Base-by-base conservation (phyloP, 768 basidiomycete species). In the Termitomyces sp. region DNA sequence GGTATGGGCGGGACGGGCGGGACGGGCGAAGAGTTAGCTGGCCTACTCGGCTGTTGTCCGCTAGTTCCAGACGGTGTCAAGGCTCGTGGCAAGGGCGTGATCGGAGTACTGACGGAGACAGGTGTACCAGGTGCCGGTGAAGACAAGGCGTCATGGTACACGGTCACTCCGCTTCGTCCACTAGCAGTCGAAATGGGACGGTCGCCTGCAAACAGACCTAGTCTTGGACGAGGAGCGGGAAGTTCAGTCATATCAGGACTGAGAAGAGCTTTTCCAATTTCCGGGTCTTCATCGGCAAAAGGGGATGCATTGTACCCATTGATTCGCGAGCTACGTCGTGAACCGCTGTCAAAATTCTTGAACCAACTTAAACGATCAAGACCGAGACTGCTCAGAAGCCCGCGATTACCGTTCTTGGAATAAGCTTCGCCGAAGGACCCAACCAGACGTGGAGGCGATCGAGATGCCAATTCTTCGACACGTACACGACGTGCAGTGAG, bases 111-210 rank as follows among this genome's bases (percentile, higher is more conserved):
- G 6, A 17, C 35, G 14, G 56, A 57, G 21, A 71, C 62, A 6
- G 76, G 76, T 8, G 75, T 76, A 41, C 67, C 68, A 21, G 81
- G 78, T 16, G 82, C 68, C 19, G 81, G 78, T 16, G 82, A 81
- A 0, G 84, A 85, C 3, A 68, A 56, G 0, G 87, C 86, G 62
- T 88, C 86, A 58, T 83, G 82, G 61, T 83, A 89, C 3, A 85
- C 62, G 0, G 85, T 86, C 30, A 72, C 76, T 4, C 71, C 77
- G 52, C 85, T 88, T 56, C 70, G 73, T 19, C 71, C 75, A 54
- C 86, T 89, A 39, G 81, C 70, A 46, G 73, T 73, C 0, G 88
- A 89, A 30, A 79, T 66, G 0, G 88, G 88, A 4, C 88, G 78
- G 3, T 68, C 67, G 7, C 75, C 77, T 28, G 76, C 75, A 8